Evolutionary conservation across 2,329 filamentous ascomycete genomes (phyloP).

Genomic region (Botryotinia narcissicola): DNA sequence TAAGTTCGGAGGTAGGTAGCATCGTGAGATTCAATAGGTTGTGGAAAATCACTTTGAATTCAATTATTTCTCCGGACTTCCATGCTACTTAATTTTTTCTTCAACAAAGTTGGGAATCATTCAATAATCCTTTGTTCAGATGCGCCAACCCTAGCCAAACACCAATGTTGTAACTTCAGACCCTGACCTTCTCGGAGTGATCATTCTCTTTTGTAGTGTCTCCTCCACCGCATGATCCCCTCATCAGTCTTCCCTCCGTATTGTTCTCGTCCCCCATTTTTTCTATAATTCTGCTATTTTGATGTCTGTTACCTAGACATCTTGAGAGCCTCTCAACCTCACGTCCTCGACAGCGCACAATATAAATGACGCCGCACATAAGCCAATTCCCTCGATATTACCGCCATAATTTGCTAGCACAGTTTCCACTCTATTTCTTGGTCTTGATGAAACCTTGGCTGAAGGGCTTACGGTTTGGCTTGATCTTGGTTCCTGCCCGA

Average conservation of each 20-base stretch:
- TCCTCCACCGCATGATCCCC: neutral
- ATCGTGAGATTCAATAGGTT: neutral
- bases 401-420: neutral
- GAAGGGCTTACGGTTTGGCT: constrained; percentile 30
- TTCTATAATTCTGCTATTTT: neutral
- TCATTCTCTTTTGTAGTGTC: neutral
- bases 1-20: neutral
- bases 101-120: neutral
- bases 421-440: constrained; percentile 24
- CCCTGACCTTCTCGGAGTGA: neutral
- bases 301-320: neutral
- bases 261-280: neutral
- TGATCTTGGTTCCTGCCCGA: constrained; percentile 25
- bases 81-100: neutral
- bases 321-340: neutral
- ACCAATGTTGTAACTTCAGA: neutral
- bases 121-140: neutral
- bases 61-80: neutral
- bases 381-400: neutral
- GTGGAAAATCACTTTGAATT: neutral
- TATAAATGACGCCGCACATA: neutral
- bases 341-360: neutral
- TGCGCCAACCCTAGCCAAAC: constrained; percentile 1
- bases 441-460: constrained; percentile 30
- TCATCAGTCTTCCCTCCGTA: neutral